phyloP scores from a whole-genome alignment of 2,329 filamentous ascomycete species.

The Alternaria panax region DNA sequence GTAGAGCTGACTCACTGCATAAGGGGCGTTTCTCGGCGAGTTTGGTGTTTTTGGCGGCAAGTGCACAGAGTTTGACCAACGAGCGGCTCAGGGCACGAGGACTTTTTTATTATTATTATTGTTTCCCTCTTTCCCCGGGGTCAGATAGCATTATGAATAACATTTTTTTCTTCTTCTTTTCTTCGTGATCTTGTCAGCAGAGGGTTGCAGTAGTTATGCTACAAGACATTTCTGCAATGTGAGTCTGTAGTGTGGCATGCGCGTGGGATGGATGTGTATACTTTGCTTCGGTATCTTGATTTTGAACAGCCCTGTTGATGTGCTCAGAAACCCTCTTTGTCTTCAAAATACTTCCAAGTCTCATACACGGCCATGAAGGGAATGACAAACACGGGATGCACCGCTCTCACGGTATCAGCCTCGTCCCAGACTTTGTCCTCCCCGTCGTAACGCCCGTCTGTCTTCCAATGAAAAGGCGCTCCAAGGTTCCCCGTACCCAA shows the following conservation, averaged over 20 bases:
- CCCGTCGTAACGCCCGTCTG: conserved; percentile 60
- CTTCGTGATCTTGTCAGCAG: too few species aligned
- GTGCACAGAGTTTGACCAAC: too few species aligned
- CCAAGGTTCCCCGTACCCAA: conserved; percentile 37
- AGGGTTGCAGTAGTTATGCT: not conserved
- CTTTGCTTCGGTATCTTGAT: too few species aligned
- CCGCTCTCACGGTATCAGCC: conserved; percentile 70
- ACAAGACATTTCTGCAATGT: not conserved
- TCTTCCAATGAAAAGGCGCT: conserved; percentile 56
- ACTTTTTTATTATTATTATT: too few species aligned
- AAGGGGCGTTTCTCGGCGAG: too few species aligned
- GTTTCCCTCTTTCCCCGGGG: too few species aligned
- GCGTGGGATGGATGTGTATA: not conserved
- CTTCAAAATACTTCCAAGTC: conserved; percentile 70
- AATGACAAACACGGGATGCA: conserved; percentile 87
- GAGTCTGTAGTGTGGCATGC: not conserved
- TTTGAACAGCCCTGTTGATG: not conserved
- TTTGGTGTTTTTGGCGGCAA: too few species aligned
- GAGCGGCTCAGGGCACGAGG: too few species aligned
- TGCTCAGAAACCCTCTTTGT: conserved; percentile 55
- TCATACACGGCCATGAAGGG: conserved; percentile 72
- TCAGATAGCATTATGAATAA: not conserved
- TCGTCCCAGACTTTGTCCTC: conserved; percentile 67
- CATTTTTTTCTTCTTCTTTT: not conserved
- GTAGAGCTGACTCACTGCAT: too few species aligned